These are phyloP conservation scores for Calonectria crousiana DNA, from an alignment of 2,329 filamentous ascomycete species.

Conservation along the genomic window DNA sequence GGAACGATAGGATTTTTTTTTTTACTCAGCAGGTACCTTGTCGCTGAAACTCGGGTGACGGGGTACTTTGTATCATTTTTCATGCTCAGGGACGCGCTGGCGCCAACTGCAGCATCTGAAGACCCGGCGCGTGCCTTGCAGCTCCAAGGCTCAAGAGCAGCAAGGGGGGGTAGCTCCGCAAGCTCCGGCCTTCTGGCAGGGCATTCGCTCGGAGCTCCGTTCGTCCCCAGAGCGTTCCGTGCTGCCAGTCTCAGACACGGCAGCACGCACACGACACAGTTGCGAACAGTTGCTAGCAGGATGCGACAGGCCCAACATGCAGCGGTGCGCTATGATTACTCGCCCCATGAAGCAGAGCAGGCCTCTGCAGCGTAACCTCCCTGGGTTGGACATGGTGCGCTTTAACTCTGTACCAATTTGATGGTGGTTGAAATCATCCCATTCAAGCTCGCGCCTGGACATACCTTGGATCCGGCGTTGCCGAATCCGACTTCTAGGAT, in stretches of 20 bases:
- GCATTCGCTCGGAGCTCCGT: slow-evolving; percentile 9
- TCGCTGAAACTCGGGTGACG: not conserved
- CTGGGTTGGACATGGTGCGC: not conserved
- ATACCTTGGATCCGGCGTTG: not conserved
- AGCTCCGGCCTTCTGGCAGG: slow-evolving; percentile 8
- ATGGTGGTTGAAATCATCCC: not conserved
- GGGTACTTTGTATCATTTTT: not conserved
- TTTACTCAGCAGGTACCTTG: slow-evolving; percentile 19
- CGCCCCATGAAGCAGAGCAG: not conserved
- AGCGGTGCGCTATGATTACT: not conserved
- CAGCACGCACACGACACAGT: not conserved
- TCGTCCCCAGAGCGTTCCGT: not conserved
- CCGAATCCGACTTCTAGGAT: not conserved
- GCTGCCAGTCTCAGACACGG: not conserved
- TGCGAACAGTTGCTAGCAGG: not conserved
- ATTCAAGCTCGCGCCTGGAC: not conserved
- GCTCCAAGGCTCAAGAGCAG: not conserved
- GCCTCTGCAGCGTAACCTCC: not conserved
- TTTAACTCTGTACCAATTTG: not conserved
- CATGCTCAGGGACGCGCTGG: not conserved
- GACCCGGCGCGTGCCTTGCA: slow-evolving; percentile 24
- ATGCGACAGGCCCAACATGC: not conserved
- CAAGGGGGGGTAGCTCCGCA: not conserved
- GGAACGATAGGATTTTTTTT: slow-evolving; percentile 6
- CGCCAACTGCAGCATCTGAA: not conserved